These are phyloP conservation scores for Arthrinium puccinioides DNA, from an alignment of 2,329 filamentous ascomycete species.

Conservation along the genomic window DNA sequence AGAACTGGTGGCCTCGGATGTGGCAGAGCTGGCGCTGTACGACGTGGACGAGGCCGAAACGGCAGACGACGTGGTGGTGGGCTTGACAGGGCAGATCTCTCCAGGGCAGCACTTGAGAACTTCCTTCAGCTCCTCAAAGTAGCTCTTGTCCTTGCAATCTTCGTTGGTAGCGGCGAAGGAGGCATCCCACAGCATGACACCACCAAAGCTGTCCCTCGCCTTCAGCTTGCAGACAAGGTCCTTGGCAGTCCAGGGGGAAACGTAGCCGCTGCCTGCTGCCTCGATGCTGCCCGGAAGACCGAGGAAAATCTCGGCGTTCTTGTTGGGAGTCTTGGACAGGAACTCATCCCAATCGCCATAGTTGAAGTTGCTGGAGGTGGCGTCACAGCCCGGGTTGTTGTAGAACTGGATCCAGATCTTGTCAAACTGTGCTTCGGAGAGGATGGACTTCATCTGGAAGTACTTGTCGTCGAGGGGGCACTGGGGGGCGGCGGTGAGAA, in stretches of 20 bases:
- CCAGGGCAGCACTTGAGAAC: constrained; percentile 25
- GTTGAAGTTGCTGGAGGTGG: constrained; percentile 28
- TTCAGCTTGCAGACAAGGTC: constrained; percentile 31
- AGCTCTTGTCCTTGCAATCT: constrained; percentile 23
- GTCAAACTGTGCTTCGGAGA: constrained; percentile 25
- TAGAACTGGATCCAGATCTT: constrained; percentile 42
- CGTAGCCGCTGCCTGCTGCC: constrained; percentile 24
- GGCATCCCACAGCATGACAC: constrained; percentile 39
- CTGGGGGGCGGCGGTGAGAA: constrained; percentile 35
- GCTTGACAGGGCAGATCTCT: constrained; percentile 9
- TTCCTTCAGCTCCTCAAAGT: constrained; percentile 27
- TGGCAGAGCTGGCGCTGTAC: background rate
- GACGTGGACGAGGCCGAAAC: background rate
- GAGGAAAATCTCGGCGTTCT: constrained; percentile 36
- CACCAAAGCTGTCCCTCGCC: constrained; percentile 30
- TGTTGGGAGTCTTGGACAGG: constrained; percentile 26
- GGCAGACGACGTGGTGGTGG: constrained; percentile 1
- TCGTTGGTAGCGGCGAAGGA: constrained; percentile 25
- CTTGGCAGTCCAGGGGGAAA: constrained; percentile 24
- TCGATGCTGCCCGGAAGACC: constrained; percentile 30
- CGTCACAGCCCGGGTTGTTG: constrained; percentile 35
- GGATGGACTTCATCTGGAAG: constrained; percentile 35
- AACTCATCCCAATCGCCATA: constrained; percentile 32
- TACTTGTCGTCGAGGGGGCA: constrained; percentile 29
- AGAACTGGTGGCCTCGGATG: background rate